phyloP scores from a whole-genome alignment of 306 rosid genomes.

The Pyrus bretschneideri region DNA sequence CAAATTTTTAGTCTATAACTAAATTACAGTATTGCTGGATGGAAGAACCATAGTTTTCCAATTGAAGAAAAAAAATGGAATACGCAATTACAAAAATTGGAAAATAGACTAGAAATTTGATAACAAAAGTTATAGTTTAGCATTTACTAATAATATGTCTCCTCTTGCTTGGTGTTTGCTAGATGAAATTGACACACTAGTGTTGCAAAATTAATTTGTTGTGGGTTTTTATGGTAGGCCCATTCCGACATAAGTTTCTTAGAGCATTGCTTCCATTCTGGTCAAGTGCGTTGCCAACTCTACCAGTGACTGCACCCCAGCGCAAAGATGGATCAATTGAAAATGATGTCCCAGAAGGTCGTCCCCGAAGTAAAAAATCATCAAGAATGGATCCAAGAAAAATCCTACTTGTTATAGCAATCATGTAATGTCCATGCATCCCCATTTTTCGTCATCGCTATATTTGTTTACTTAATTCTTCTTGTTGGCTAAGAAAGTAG shows the following conservation, averaged over 20 bases:
- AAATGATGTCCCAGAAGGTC: constrained; percentile 69
- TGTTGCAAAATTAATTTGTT: constrained; percentile 8
- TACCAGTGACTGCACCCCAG: constrained; percentile 84
- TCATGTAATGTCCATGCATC: constrained; percentile 49
- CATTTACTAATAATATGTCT: background rate
- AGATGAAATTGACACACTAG: background rate
- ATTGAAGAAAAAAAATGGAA: background rate
- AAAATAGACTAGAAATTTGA: background rate
- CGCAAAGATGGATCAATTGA: constrained; percentile 59
- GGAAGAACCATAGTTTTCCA: background rate
- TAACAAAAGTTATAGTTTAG: background rate
- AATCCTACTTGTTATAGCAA: constrained; percentile 87
- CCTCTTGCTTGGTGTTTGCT: background rate
- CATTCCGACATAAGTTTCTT: constrained; percentile 82
- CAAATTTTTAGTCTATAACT: background rate
- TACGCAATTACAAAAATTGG: background rate
- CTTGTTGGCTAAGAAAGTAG: background rate
- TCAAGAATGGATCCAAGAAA: constrained; percentile 97
- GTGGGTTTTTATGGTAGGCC: constrained; percentile 45
- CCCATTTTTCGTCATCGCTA: constrained; percentile 5
- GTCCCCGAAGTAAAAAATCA: constrained; percentile 67
- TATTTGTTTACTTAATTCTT: background rate
- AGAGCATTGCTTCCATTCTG: constrained; percentile 95
- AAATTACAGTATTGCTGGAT: background rate
- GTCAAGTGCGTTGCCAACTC: constrained; percentile 85